Conservation (phyloP, 768 basidiomycete genomes). For the Chlorophyllum brunneum region DNA sequence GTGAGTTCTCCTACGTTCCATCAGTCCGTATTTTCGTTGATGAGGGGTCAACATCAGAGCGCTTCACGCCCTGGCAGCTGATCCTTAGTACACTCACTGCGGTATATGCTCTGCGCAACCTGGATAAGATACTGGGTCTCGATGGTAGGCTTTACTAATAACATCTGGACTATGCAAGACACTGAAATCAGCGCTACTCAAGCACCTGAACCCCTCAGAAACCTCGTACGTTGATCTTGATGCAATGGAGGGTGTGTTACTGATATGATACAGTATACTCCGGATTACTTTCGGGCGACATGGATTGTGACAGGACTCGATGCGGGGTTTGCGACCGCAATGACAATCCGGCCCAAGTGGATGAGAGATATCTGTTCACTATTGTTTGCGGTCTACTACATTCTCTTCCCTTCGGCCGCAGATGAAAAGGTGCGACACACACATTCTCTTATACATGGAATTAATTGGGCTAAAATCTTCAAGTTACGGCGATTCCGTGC, state of each 20-base stretch:
- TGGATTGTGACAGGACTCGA: conserved; percentile 95
- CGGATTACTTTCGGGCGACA: conserved; percentile 92
- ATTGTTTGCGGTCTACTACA: conserved; percentile 86
- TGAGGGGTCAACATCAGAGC: conserved; percentile 39
- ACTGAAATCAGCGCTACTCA: conserved; percentile 2
- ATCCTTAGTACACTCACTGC: conserved; percentile 81
- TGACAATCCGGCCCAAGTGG: conserved; percentile 91
- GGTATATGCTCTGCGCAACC: conserved; percentile 78
- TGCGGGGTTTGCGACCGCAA: conserved; percentile 94
- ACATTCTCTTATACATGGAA: neutral
- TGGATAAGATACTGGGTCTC: conserved; percentile 83
- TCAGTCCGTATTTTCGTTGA: neutral
- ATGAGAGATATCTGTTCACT: conserved; percentile 83
- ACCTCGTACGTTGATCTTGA: conserved; percentile 54
- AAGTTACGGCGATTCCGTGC: conserved; percentile 91
- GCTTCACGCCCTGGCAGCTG: conserved; percentile 96
- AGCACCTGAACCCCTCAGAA: conserved; percentile 93
- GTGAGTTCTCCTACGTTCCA: conserved; percentile 35
- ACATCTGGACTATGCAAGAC: no score
- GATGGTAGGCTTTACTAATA: conserved; percentile 48
- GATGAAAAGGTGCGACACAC: conserved; percentile 78
- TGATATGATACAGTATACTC: conserved; percentile 62
- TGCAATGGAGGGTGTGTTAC: neutral
- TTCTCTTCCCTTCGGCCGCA: conserved; percentile 79
- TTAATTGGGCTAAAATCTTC: neutral